phyloP scores from a whole-genome alignment of 495 filamentous ascomycete genomes.

The Penicillium pulvis region DNA sequence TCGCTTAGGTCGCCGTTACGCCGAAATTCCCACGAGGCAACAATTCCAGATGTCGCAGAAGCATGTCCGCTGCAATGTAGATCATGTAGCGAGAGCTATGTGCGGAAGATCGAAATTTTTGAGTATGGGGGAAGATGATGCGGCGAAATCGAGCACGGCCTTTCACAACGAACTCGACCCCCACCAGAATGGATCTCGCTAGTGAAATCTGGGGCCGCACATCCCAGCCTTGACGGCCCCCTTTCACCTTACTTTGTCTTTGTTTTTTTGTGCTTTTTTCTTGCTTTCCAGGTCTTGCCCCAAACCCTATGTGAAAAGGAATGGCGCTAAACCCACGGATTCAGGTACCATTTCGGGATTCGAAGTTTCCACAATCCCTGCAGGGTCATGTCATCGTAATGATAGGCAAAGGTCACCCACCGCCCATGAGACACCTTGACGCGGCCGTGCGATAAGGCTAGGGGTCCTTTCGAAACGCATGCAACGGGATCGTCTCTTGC shows the following conservation, averaged over 20 bases:
- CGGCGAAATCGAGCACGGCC: slow-evolving; percentile 21
- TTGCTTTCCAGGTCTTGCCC: background rate
- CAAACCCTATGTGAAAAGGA: background rate
- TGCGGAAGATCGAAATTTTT: slow-evolving; percentile 4
- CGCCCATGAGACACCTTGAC: background rate
- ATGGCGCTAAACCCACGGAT: slow-evolving; percentile 7
- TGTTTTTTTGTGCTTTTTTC: background rate
- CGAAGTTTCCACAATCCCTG: slow-evolving; percentile 31
- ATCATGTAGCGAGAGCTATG: background rate
- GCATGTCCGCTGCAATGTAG: slow-evolving; percentile 9
- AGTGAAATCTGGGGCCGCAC: slow-evolving; percentile 37
- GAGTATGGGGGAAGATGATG: slow-evolving; percentile 3
- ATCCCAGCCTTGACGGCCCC: slow-evolving; percentile 13
- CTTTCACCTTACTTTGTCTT: slow-evolving; percentile 1
- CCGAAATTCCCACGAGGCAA: slow-evolving; percentile 15
- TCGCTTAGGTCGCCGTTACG: slow-evolving; percentile 9
- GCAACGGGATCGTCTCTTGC: background rate
- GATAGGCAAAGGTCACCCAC: background rate
- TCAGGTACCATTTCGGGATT: slow-evolving; percentile 20
- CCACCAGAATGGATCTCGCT: slow-evolving; percentile 34
- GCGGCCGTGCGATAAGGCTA: background rate
- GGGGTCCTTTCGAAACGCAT: background rate
- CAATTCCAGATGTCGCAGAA: slow-evolving; percentile 6
- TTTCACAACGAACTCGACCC: slow-evolving; percentile 26
- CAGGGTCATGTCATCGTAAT: slow-evolving; percentile 1